Evolutionary conservation across 1,284 basidiomycete genomes (phyloP), one percentile per base, ranked within the genome.

Genomic region (Porogramme epimiltina): DNA sequence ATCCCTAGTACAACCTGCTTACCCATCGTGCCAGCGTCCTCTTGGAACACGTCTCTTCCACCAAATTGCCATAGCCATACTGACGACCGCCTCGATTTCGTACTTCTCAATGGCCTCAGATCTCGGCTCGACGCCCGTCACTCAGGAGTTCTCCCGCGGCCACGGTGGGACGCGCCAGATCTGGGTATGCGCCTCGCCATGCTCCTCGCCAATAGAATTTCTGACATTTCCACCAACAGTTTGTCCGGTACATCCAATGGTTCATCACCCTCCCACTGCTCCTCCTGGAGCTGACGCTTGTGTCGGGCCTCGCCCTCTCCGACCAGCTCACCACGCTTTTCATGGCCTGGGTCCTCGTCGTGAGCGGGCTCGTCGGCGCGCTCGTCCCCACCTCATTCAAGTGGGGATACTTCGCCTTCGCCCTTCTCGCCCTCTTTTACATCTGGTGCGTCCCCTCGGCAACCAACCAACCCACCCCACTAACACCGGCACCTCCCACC

Each of bases 71-170:
- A 55, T 75, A 40, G 67, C 80, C 56, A 73, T 81, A 22, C 66
- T 82, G 23, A 70, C 75, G 2, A 77, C 77, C 1, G 67, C 76
- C 0, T 56, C 70, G 1, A 68, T 81, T 43, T 68, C 74, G 1
- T 78, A 76, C 70, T 85, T 82, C 65, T 70, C 75, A 22, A 79
- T 85, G 78, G 85, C 84, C 0, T 80, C 80, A 8, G 51, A 47
- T 40, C 51, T 52, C 19, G 51, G 51, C 16, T 40, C 45, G 1
- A 47, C 45, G 15, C 51, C 45, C 16, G 96, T 98, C 60, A 80
- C 89, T 41, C 95, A 97, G 64, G 93, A 94, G 64, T 98, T 97
- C 79, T 85, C 79, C 78, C 16, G 49, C 11, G 31, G 95, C 48
- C 87, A 94, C 65, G 83, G 75, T 44, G 93, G 95, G 67, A 82